Evolutionary conservation across 2,329 filamentous ascomycete genomes (phyloP), one percentile per base, ranked within the genome.

Genomic region (Fusarium aywerte): DNA sequence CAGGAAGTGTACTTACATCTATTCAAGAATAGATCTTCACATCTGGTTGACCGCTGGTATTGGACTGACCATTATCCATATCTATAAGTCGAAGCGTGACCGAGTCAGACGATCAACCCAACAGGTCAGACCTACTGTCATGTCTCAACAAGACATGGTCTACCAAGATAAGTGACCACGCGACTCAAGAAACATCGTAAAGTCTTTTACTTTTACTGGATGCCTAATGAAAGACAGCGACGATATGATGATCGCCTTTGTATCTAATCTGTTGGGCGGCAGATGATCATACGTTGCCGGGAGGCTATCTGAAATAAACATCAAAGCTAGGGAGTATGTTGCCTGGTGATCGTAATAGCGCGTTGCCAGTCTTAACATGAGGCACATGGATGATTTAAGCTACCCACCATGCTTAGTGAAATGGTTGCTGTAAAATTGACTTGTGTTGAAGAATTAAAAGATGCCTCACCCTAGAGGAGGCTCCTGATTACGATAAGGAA

Each of bases 61-160:
- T 12, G 21, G 33, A 23, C 21, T 53, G 25, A 25, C 32, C 48
- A 54, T 25, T 20, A 35, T 32, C 20, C 38, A 44, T 38, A 25
- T 57, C 18, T 20, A 42, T 20, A 35, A 32, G 31, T 31, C 33
- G 20, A 32, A 40, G 29, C 45, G 52, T 68, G 65, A 58, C 56
- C 50, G 33, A 58, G 61, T 68, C 65, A 68, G 57, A 44, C 45
- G 65, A 58, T 52, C 47, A 53, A 10, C 45, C 25, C 32, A 49
- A 43, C 35, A 32, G 39, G 32, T 58, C 59, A 61, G 45, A 21
- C 25, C 40, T 32, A 33, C 45, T 21, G 42, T 58, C 45, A 47
- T 68, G 61, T 54, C 65, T 31, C 25, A 18, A 23, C 20, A 25
- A 61, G 35, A 42, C 51, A 58, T 27, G 23, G 36, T 27, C 47